Base-by-base conservation (phyloP, 306 rosid genomes). In the Corylus americana region DNA sequence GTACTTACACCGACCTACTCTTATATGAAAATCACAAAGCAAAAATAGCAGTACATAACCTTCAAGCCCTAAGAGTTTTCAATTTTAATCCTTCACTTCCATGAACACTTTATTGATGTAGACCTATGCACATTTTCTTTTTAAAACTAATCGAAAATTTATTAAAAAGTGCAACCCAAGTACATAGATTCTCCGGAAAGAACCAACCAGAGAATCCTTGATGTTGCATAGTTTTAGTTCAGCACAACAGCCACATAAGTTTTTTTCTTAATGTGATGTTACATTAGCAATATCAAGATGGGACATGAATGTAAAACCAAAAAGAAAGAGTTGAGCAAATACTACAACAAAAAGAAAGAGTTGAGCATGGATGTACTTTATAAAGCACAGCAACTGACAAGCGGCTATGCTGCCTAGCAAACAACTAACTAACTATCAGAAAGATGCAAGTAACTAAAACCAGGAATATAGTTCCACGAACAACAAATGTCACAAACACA, bases 1-100 rank as follows among this genome's bases (percentile, higher is more conserved):
- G 57, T 82, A 61, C 64, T 20, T n/a, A 48, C 10, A 78, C 55
- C 42, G 25, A 54, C 74, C 54, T 61, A 59, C 64, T 29, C 55
- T 17, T 27, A 25, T 47, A 50, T 49, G 49, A 29, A 5, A 47
- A 48, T 29, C 72, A 39, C 14, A 67, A 67, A 42, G 51, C 35
- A 4, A 55, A 49, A 48, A 8, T 8, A 8, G 17, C 11, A 20
- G 35, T 17, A 35, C 45, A 39, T 7, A 35, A 8, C 8, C 4
- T 13, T 3, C 37, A 12, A 69, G 20, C 42, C 50, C 29, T 17
- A 11, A 78, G 61, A 14, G 1, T 71, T 55, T 5, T n/a, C 18
- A 3, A 31, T 11, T 29, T 55, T 25, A 25, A 47, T 7, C 63
- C 7, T 48, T 62, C 49, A 47, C 22, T 61, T 44, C 31, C 45